Conservation (phyloP, 176 grass and related monocot genomes). For the Aegilops sharonensis region DNA sequence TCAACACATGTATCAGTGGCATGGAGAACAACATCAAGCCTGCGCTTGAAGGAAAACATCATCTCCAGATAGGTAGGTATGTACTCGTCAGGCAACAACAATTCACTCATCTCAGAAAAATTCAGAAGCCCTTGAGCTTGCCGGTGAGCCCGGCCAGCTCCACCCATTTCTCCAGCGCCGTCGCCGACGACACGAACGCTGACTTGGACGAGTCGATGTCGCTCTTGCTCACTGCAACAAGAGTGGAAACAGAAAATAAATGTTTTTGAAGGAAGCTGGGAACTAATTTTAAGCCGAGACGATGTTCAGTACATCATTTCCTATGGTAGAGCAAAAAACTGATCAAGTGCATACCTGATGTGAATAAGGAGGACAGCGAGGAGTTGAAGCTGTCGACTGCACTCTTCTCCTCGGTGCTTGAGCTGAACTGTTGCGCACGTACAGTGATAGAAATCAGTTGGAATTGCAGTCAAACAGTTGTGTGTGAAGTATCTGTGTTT, state of each 20-base stretch:
- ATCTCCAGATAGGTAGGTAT: background rate
- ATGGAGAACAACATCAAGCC: background rate
- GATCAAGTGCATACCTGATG: slow-evolving; percentile 45
- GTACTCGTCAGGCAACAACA: background rate
- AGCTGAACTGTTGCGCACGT: slow-evolving; percentile 57
- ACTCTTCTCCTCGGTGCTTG: slow-evolving; percentile 64
- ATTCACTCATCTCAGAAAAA: slow-evolving; percentile 35
- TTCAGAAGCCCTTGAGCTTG: slow-evolving; percentile 84
- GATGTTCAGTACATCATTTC: no score
- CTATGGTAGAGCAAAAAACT: no score
- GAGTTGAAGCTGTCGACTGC: slow-evolving; percentile 73
- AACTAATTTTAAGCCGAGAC: no score
- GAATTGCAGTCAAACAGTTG: no score
- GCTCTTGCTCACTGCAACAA: slow-evolving; percentile 66
- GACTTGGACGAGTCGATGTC: slow-evolving; percentile 68
- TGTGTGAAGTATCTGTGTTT: no score
- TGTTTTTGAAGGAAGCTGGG: no score
- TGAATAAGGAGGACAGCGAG: slow-evolving; percentile 71
- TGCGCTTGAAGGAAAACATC: background rate
- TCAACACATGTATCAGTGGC: background rate
- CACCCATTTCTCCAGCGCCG: slow-evolving; percentile 85
- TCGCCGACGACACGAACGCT: slow-evolving; percentile 82
- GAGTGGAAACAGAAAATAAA: background rate
- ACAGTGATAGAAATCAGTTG: background rate
- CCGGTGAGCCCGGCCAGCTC: slow-evolving; percentile 56